Base-by-base conservation (phyloP, 2,329 filamentous ascomycete genomes). In the Taxawa tesnikishii region DNA sequence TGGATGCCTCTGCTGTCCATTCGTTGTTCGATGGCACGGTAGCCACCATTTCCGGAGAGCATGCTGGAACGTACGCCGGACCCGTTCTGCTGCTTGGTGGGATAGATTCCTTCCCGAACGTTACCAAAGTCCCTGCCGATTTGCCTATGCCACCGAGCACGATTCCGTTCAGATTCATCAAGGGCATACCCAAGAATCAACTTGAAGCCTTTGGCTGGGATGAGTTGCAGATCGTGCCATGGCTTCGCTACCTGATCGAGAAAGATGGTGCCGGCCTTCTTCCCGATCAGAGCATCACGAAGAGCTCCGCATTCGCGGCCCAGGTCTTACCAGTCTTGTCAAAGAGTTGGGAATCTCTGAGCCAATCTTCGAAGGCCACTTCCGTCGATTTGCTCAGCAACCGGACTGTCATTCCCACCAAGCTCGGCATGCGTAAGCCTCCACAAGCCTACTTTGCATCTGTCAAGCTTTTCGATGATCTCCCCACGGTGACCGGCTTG, bases 381-480 rank as follows among this genome's bases (percentile, higher is more conserved):
- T 65, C 93, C 4, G 59, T 72, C 6, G 62, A 70, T 11, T 57
- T 84, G 4, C 61, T 96, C 3, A 70, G 75, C 32, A 61, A 68
- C 2, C 67, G 79, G 30, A 71, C 83, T 0, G 71, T 93, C 16
- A 83, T 98, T 49, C 90, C 90, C 0, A 96, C 90, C 0, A 94
- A 84, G 51, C 59, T 78, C 42, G 90, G 90, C 6, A 92, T 98
- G 87, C 79, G 67, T 45, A 81, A 73, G 43, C 90, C 90, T 4
- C 60, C 65, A 3, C 85, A 96, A 42, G 78, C 90, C 0, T 98
- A 94, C 55, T 94, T 98, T 49, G 75, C 83, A 2, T 80, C 75
- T n/a, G 90, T 98, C 23, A 90, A 84, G 52, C 64, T 98, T 1
- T 98, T 98, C 48, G 85, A 94, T 39, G 90, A 98, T 51, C 64